Evolutionary conservation across 2,329 filamentous ascomycete species (phyloP).

Genomic region (Xylariaceae sp.): DNA sequence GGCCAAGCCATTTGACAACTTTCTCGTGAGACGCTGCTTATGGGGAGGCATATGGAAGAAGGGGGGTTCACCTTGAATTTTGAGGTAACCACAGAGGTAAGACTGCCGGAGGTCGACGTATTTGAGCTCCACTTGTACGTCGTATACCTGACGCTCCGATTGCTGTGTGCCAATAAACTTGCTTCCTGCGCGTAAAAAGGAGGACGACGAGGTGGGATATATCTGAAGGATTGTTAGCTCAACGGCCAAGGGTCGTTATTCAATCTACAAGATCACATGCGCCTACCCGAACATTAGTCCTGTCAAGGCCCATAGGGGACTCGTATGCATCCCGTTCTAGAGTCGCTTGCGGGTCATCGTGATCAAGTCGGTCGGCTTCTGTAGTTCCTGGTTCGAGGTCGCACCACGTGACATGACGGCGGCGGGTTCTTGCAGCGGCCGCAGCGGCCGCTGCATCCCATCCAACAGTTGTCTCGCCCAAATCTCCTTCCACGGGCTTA

Average conservation of each 20-base stretch:
- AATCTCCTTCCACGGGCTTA: conserved; percentile 22
- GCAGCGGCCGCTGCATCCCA: conserved; percentile 11
- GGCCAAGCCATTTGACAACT: too few species aligned
- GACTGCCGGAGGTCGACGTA: conserved; percentile 92
- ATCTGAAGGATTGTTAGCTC: conserved; percentile 48
- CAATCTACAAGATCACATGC: conserved; percentile 1
- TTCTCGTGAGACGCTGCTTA: too few species aligned
- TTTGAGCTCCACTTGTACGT: conserved; percentile 95
- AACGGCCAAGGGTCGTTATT: too few species aligned
- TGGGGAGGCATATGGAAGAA: too few species aligned
- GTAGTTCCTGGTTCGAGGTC: conserved; percentile 14
- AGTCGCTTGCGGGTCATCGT: conserved; percentile 15
- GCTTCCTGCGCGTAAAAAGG: conserved; percentile 79
- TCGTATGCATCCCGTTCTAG: conserved; percentile 19
- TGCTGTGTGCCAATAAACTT: conserved; percentile 87
- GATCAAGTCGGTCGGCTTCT: conserved; percentile 20
- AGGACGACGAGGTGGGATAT: conserved; percentile 74
- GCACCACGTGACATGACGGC: conserved; percentile 15
- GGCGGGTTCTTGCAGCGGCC: conserved; percentile 8
- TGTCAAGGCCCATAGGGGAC: conserved; percentile 47
- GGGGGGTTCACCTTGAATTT: conserved; percentile 96
- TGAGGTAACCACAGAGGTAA: conserved; percentile 88
- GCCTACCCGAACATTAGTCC: conserved; percentile 51
- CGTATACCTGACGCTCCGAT: conserved; percentile 87
- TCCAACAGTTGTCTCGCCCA: too few species aligned